These are phyloP conservation scores for Globisporangium barbulae DNA, from an alignment of 352 stramenopile species.

Conservation along the genomic window DNA sequence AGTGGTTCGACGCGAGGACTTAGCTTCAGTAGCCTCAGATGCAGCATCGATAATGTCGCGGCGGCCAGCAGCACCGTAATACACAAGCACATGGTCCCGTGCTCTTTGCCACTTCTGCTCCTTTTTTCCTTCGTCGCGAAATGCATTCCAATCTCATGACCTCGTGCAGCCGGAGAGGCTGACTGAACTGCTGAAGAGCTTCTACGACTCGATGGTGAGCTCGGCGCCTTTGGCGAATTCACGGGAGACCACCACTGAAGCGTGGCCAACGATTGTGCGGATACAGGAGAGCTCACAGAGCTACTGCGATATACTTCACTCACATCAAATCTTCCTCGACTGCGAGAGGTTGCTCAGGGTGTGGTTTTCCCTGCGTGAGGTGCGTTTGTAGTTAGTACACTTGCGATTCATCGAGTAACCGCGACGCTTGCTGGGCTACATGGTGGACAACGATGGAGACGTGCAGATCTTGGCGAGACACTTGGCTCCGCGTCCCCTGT, in stretches of 20 bases:
- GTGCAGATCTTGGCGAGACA: no score
- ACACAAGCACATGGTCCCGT: not conserved
- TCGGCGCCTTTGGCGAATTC: not conserved
- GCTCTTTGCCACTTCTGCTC: no score
- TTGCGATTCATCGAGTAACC: no score
- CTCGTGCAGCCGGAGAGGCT: not conserved
- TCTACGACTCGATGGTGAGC: not conserved
- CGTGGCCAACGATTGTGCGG: not conserved
- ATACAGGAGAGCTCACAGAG: no score
- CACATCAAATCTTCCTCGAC: no score
- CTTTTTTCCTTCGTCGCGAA: not conserved
- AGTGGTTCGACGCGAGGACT: constrained; percentile 12
- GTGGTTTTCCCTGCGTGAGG: no score
- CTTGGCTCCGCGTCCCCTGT: no score
- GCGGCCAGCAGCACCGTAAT: not conserved
- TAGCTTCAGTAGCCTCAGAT: not conserved
- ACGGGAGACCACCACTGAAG: not conserved
- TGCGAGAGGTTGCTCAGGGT: no score
- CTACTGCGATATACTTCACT: no score
- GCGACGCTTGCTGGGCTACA: no score
- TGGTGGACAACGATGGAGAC: no score
- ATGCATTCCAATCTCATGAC: not conserved
- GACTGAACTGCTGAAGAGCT: not conserved
- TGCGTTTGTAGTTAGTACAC: no score
- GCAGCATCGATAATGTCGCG: not conserved